Evolutionary conservation across 768 basidiomycete species (phyloP), one percentile per base, ranked within the genome.

Genomic region (Rhizopogon sp.): DNA sequence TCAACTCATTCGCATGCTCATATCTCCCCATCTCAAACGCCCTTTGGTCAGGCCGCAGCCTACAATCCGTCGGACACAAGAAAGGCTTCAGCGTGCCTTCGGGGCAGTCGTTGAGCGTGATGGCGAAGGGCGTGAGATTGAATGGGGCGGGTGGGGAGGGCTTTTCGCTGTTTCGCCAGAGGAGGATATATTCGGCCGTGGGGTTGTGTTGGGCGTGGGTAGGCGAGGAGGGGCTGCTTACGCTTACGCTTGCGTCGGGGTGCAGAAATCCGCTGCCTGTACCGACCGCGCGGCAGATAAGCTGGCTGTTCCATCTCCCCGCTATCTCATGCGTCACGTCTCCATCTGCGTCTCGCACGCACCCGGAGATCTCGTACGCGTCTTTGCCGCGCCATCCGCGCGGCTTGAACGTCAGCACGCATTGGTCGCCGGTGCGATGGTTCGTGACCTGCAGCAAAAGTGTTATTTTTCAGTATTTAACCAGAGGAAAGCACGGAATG

Each of bases 81-180:
- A 81, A 91, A 5, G 85, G 83, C 55, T 76, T 76, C 11, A 98
- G 73, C 3, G 80, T 80, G 9, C 84, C 80, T 39, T 74, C 71
- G 0, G 93, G 92, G 56, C 90, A 90, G 65, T 96, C 85, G 64
- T 98, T 98, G 56, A 97, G 75, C 0, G 93, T 92, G 58, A 97
- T 83, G 1, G 96, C 94, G 66, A 88, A 98, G 0, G 94, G 95
- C 0, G 95, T 96, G 20, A 98, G 80, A 70, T 97, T 97, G 78
- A 98, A 98, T 0, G 95, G 96, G 10, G 88, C 84, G 14, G 33
- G 37, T 6, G 47, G 31, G 0, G 78, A 79, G 1, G 76, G 73
- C 65, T 97, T 97, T 54, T 84, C 83, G 20, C 92, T 92, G 71
- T 98, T 98, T 56, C 90, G 79, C 95, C 95, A 98, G 2, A 98